Percentiles rank a stretch among this genome's conserved stretches.
Conservation (phyloP, 2,329 filamentous ascomycete genomes). For the Pyricularia pennisetigena region DNA sequence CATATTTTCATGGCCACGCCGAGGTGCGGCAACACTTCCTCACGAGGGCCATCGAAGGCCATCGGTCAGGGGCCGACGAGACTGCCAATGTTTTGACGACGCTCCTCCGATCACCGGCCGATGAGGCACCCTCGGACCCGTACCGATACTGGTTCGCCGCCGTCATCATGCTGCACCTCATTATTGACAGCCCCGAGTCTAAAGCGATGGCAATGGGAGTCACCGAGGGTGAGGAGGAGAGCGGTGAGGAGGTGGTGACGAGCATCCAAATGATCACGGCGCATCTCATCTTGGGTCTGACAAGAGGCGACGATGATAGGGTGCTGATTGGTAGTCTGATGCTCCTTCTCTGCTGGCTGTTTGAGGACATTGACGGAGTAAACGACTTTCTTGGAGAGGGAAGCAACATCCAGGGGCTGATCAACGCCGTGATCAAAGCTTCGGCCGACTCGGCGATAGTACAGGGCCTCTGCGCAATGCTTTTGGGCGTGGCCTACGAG, state of each 20-base stretch:
- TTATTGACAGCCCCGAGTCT: constrained; percentile 70
- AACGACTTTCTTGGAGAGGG: constrained; percentile 90
- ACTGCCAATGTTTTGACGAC: constrained; percentile 83
- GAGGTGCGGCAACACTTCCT: constrained; percentile 81
- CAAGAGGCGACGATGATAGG: constrained; percentile 67
- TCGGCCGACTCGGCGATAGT: constrained; percentile 55
- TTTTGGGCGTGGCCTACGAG: constrained; percentile 86
- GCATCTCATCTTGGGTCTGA: constrained; percentile 73
- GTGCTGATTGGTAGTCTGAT: constrained; percentile 80
- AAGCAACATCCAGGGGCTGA: constrained; percentile 79
- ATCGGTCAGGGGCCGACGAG: constrained; percentile 66
- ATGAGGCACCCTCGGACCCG: constrained; percentile 59
- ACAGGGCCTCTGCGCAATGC: constrained; percentile 72
- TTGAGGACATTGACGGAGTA: constrained; percentile 82
- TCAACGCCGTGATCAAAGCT: constrained; percentile 61
- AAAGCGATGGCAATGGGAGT: constrained; percentile 74
- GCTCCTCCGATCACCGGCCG: constrained; percentile 57
- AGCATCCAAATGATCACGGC: constrained; percentile 82
- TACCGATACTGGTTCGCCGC: constrained; percentile 88
- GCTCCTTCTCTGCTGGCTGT: constrained; percentile 81
- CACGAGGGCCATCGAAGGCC: constrained; percentile 78
- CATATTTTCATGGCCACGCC: constrained; percentile 77
- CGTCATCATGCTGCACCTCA: constrained; percentile 74
- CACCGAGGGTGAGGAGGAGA: constrained; percentile 79
- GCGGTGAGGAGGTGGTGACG: constrained; percentile 89